A percentile compares a stretch with the other conserved stretches of the same genome.
These are phyloP conservation scores for Citrus sinensis DNA, from an alignment of 345 rosid species.

Conservation along the genomic window DNA sequence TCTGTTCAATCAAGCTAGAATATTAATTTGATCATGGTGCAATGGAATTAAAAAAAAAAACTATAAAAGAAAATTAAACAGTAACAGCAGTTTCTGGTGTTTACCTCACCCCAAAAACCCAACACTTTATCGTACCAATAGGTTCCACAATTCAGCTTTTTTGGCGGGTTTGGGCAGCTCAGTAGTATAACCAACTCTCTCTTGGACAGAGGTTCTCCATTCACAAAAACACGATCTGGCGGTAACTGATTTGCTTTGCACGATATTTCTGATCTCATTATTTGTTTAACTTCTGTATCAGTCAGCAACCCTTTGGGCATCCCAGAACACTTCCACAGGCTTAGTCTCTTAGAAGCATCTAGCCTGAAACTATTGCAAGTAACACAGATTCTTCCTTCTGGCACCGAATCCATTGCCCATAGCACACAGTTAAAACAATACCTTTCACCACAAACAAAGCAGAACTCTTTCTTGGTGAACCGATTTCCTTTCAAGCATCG, in stretches of 20 bases:
- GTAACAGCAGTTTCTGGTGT: constrained; percentile 2
- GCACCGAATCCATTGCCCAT: constrained; percentile 95
- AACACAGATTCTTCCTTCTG: constrained; percentile 88
- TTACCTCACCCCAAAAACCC: constrained; percentile 97
- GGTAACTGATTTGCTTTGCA: constrained; percentile 28
- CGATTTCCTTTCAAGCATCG: constrained; percentile 65
- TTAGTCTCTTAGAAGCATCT: constrained; percentile 52
- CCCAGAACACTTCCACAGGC: constrained; percentile 61
- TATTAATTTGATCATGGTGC: constrained; percentile 12
- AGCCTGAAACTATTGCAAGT: constrained; percentile 66
- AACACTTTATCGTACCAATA: constrained; percentile 87
- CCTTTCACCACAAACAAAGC: constrained; percentile 85
- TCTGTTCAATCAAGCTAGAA: constrained; percentile 38
- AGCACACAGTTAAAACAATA: constrained; percentile 66
- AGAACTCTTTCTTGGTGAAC: constrained; percentile 68
- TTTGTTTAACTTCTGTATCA: constrained; percentile 44
- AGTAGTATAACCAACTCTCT: constrained; percentile 50
- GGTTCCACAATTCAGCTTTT: constrained; percentile 58
- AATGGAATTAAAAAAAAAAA: not conserved
- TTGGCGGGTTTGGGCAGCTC: constrained; percentile 66
- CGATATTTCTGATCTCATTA: constrained; percentile 55
- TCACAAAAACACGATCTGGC: constrained; percentile 41
- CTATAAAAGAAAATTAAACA: not conserved
- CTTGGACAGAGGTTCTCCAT: constrained; percentile 41
- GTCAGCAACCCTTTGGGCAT: constrained; percentile 53